Base-by-base conservation (phyloP, 768 basidiomycete species). In the Naganishia vishniacii region DNA sequence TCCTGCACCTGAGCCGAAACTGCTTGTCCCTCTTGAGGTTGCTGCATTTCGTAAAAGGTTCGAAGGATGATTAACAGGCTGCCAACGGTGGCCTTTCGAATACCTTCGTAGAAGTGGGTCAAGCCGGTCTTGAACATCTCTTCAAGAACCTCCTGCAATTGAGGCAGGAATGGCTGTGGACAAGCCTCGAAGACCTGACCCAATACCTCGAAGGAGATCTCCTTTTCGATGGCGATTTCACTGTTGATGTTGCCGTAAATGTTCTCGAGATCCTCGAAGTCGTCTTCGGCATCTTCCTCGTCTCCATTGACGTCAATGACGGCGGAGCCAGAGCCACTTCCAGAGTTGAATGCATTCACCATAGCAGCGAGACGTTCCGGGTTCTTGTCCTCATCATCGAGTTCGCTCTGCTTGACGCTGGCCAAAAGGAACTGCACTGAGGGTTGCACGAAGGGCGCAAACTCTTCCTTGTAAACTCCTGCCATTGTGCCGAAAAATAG, bases 401-500 rank as follows among this genome's bases (percentile, higher is more conserved):
- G 83, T 79, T 98, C 94, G 47, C 80, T 78, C 79, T 95, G 91
- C 69, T 84, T 83, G 79, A 88, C 87, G 74, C 88, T 92, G 29
- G 81, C 80, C 69, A 98, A 74, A 68, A 99, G 83, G 51, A 89
- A 82, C 28, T 93, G 91, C 31, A 99, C 84, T 65, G 97, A 90
- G 65, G 83, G 84, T 8, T 86, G 83, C 34, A 98, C 83, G 79
- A 91, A 97, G 2, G 83, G 82, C 1, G 91, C 86, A 71, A 98
- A 98, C 71, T 98, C 92, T 63, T 90, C 90, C 51, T 85, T 89
- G 72, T 95, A 99, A 18, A 99, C 91, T 49, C 88, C 84, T n/a
- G 92, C 89, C 88, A 99, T 93, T 67, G 94, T 91, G 62, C 92
- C 91, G 72, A 98, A 98, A 85, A 97, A 97, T 69, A 99, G 80